Evolutionary conservation across 1,284 basidiomycete genomes (phyloP), one percentile per base, ranked within the genome.

Genomic region (Porodaedalea pini): DNA sequence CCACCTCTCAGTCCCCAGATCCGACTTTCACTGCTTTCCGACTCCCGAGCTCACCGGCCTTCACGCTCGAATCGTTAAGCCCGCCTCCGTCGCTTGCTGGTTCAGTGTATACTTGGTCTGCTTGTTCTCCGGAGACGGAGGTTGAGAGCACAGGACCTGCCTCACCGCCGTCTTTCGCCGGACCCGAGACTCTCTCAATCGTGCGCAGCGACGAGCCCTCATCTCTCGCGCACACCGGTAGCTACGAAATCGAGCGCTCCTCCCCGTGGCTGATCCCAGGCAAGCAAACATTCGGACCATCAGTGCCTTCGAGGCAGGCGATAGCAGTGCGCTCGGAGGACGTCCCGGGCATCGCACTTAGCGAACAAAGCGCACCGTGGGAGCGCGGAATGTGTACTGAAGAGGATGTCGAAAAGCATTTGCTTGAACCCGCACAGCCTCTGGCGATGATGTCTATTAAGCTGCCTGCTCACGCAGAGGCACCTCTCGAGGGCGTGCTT

Each of bases 241-340:
- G 25, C 19, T 17, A 39, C 23, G 47, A 52, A 3, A 43, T 59
- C n/a, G 37, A 47, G 7, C 54, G 45, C 10, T 52, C 58, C 17
- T 37, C 23, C 4, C 40, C 54, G 8, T 60, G 54, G 49, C 6
- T 31, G 8, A 56, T 56, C 11, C 58, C 54, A 7, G 47, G 49
- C 1, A 39, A 40, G 43, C 73, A 75, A 55, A 74, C 73, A n/a
- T n/a, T n/a, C 21, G 29, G 17, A 51, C 25, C 51, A 73, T 73
- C 44, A 71, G 65, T 41, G 59, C 63, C 60, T 63, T 62, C 52
- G 58, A 62, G 55, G 56, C 66, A 56, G 60, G 31, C 34, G 21
- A 11, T 25, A 27, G 66, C 36, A 64, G 25, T 31, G 36, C 27
- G 25, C 8, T 36, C 25, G 32, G 63, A 58, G 61, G 65, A 59